These are phyloP conservation scores for Capsicum pubescens DNA, from an alignment of 257 asterid genomes.

Conservation along the genomic window DNA sequence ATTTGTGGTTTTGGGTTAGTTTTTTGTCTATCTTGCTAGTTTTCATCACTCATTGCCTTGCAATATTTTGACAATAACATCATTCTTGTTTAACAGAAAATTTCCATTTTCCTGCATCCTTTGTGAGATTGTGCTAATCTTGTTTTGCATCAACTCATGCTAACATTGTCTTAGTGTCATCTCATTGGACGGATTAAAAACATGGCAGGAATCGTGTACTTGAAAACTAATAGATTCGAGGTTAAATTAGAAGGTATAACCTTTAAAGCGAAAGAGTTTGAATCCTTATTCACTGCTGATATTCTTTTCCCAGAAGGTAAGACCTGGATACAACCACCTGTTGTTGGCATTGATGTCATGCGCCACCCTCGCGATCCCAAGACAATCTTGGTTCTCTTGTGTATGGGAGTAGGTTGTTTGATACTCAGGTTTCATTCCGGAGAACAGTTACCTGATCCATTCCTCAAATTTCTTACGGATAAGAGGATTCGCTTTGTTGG, in stretches of 20 bases:
- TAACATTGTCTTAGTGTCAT: background rate
- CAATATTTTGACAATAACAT: background rate
- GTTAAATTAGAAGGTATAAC: conserved; percentile 88
- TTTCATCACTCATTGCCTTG: conserved; percentile 27
- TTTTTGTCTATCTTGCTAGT: conserved; percentile 19
- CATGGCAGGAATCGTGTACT: conserved; percentile 80
- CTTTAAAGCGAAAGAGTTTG: conserved; percentile 77
- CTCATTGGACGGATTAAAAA: conserved; percentile 25
- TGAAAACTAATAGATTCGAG: conserved; percentile 75
- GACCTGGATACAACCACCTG: conserved; percentile 64
- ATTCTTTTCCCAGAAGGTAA: conserved; percentile 76
- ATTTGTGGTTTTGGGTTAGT: conserved; percentile 9
- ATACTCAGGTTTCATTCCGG: conserved; percentile 65
- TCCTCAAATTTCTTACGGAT: conserved; percentile 62
- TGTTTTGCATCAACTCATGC: conserved; percentile 18
- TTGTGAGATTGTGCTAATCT: conserved; percentile 16
- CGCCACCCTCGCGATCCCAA: conserved; percentile 83
- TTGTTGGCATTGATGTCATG: conserved; percentile 88
- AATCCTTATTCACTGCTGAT: conserved; percentile 65
- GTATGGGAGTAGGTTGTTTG: conserved; percentile 84
- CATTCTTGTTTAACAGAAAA: conserved; percentile 19
- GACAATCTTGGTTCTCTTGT: conserved; percentile 53
- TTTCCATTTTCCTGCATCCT: conserved; percentile 36
- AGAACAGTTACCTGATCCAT: conserved; percentile 51
- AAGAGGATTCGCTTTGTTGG: conserved; percentile 74